Evolutionary conservation across 805 yeast genomes (phyloP), one percentile per base, ranked within the genome.

Genomic region (Candida railenensis): DNA sequence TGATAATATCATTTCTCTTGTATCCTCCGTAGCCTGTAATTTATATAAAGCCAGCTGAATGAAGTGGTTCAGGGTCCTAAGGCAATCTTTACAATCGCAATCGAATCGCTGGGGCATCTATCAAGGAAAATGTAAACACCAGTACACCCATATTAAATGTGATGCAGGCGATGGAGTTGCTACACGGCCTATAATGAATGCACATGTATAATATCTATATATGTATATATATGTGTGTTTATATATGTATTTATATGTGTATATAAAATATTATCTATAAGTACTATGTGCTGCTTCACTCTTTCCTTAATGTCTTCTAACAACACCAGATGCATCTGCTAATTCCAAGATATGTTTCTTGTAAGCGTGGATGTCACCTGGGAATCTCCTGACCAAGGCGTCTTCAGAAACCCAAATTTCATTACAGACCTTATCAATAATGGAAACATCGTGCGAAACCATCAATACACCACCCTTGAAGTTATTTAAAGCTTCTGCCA

Each of bases 361-460:
- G 71, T 94, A 94, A 57, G 82, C 98, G 54, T 83, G 80, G 56
- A 94, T 94, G 49, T 77, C 73, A 56, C 99, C 99, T 14, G 76
- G 75, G 72, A 88, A 88, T 65, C 84, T 83, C 57, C 71, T 75
- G 33, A 92, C 97, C 1, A 81, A 74, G 47, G 92, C 94, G 47
- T 82, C 77, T 62, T 94, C 99, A 65, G 96, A 85, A 39, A 90
- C 96, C 97, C 97, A 92, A 50, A 94, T 88, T 65, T 94, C 96
- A 48, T 87, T 84, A 74, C 97, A 89, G 11, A 92, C 97, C 46
- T 80, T 77, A 56, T 87, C 82, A 58, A 94, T 94, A 61, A 92
- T 87, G 22, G 90, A 75, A 38, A 94, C 97, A 75, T 94, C 99
- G 78, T 94, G 99, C 43, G 96, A 87, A 48, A 94, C 99, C 97